Conservation (phyloP, 2,329 filamentous ascomycete genomes). For the Exophiala aquamarina region DNA sequence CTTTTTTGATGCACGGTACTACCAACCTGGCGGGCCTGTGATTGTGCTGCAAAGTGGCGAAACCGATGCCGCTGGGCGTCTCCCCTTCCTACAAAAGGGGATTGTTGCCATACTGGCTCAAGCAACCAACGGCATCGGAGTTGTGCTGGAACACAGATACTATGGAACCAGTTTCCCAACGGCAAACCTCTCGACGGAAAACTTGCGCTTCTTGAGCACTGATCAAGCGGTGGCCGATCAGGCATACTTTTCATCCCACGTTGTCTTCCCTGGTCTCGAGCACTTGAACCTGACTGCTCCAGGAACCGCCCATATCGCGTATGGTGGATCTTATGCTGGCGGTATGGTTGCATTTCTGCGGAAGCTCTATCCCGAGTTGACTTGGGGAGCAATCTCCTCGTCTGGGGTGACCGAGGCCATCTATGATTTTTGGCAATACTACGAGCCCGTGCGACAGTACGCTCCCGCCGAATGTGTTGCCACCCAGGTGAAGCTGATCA, state of each 20-base stretch:
- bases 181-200: slow-evolving; percentile 65
- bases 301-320: slow-evolving; percentile 70
- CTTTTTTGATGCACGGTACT: slow-evolving; percentile 78
- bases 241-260: slow-evolving; percentile 74
- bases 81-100: slow-evolving; percentile 74
- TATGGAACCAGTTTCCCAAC: slow-evolving; percentile 76
- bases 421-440: slow-evolving; percentile 71
- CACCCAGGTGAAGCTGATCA: slow-evolving; percentile 60
- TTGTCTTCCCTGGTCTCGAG: slow-evolving; percentile 70
- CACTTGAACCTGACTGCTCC: slow-evolving; percentile 65
- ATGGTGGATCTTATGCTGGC: slow-evolving; percentile 82
- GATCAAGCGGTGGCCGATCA: slow-evolving; percentile 80
- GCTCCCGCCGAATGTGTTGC: slow-evolving; percentile 64
- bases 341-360: slow-evolving; percentile 75
- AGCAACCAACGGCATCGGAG: slow-evolving; percentile 71
- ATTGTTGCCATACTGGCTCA: slow-evolving; percentile 69
- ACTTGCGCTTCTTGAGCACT: slow-evolving; percentile 77
- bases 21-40: slow-evolving; percentile 75
- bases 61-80: slow-evolving; percentile 59
- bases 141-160: slow-evolving; percentile 84
- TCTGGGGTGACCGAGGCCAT: slow-evolving; percentile 78
- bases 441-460: slow-evolving; percentile 57
- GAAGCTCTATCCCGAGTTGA: slow-evolving; percentile 73
- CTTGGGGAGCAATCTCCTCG: slow-evolving; percentile 76
- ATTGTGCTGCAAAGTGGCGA: slow-evolving; percentile 76